These are phyloP conservation scores for Neonectria magnoliae DNA, from an alignment of 2,329 filamentous ascomycete species.

Conservation along the genomic window DNA sequence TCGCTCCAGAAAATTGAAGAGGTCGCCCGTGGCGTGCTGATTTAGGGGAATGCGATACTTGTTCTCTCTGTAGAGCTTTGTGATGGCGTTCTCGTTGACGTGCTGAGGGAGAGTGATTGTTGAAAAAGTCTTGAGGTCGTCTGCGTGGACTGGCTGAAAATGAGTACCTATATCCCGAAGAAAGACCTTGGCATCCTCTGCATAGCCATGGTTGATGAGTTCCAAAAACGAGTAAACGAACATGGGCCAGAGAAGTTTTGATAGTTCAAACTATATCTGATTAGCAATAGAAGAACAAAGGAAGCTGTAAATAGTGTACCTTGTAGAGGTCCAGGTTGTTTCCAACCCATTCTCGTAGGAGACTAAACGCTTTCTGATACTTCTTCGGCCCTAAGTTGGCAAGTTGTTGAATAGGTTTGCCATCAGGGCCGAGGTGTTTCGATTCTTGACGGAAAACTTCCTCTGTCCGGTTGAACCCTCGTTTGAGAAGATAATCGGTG, in stretches of 20 bases:
- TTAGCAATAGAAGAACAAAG: conserved; percentile 29
- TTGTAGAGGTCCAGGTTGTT: conserved; percentile 95
- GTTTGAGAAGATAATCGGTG: conserved; percentile 94
- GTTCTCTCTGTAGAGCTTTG: conserved; percentile 83
- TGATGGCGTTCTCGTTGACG: conserved; percentile 77
- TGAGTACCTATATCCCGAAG: conserved; percentile 72
- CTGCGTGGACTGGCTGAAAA: conserved; percentile 81
- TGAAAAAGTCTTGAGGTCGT: conserved; percentile 81
- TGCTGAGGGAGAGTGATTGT: conserved; percentile 82
- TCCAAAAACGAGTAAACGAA: conserved; percentile 94
- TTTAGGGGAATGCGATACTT: conserved; percentile 94
- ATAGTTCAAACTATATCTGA: conserved; percentile 77
- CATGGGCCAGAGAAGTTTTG: conserved; percentile 88
- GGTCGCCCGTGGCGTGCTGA: conserved; percentile 80
- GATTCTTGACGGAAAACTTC: conserved; percentile 93
- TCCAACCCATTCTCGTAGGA: conserved; percentile 86
- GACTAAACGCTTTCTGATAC: conserved; percentile 78
- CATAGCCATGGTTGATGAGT: conserved; percentile 76
- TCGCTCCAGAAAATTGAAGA: conserved; percentile 90
- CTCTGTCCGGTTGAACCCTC: conserved; percentile 93
- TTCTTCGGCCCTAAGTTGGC: conserved; percentile 80
- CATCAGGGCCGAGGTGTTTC: conserved; percentile 81
- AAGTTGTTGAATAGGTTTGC: conserved; percentile 75
- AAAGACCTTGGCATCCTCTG: conserved; percentile 77
- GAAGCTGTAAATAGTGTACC: conserved; percentile 54